phyloP scores from a whole-genome alignment of 2,329 filamentous ascomycete species.

The Bipolaris sorokiniana region DNA sequence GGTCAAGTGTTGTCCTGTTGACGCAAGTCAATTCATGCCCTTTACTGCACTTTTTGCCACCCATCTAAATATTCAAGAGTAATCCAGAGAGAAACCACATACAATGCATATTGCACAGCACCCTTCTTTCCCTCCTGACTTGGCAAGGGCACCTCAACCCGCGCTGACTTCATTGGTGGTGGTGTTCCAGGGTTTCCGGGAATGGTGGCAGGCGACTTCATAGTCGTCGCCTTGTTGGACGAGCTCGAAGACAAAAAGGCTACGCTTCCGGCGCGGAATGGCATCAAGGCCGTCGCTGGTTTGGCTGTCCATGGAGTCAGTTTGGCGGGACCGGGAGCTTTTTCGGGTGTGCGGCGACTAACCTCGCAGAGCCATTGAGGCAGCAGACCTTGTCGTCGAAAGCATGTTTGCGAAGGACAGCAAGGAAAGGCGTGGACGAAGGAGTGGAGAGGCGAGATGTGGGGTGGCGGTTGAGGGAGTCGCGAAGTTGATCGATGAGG shows the following conservation, averaged over 20 bases:
- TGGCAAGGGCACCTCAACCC: constrained; percentile 73
- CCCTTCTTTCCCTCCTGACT: constrained; percentile 83
- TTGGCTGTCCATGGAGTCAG: constrained; percentile 61
- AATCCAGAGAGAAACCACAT: constrained; percentile 52
- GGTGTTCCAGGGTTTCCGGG: constrained; percentile 61
- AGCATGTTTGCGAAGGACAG: constrained; percentile 54
- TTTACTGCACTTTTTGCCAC: neutral
- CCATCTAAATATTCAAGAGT: neutral
- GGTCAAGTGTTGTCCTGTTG: constrained; percentile 76
- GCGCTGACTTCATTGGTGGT: constrained; percentile 62
- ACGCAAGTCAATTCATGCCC: constrained; percentile 23
- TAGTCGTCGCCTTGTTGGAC: constrained; percentile 67
- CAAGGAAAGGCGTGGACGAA: constrained; percentile 41
- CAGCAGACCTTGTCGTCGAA: constrained; percentile 58
- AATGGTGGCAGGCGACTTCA: constrained; percentile 59
- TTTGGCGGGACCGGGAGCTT: constrained; percentile 23
- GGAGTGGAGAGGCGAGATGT: constrained; percentile 47
- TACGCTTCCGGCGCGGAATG: constrained; percentile 65
- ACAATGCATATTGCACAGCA: constrained; percentile 84
- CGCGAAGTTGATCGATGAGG: constrained; percentile 37
- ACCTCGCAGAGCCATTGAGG: constrained; percentile 63
- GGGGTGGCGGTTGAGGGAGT: constrained; percentile 43
- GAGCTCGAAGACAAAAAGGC: constrained; percentile 70
- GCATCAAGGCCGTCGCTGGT: constrained; percentile 67
- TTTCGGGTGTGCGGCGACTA: constrained; percentile 34